Conservation (phyloP, 352 stramenopile species). For the Hyphochytrium catenoides region DNA sequence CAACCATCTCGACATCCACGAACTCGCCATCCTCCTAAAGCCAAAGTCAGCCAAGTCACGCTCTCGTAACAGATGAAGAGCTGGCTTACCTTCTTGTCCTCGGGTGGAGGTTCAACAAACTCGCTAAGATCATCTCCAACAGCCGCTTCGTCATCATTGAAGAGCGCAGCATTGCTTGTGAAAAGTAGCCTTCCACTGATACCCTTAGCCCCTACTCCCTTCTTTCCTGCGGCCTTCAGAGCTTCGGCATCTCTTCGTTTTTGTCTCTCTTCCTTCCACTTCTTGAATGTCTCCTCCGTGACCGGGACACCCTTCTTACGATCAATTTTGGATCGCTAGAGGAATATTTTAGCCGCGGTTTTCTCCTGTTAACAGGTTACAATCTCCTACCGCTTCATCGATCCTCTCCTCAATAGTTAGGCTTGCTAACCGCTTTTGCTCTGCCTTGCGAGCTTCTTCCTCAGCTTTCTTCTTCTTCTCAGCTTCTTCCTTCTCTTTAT, state of each 20-base stretch:
- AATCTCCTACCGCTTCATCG: constrained; percentile 20
- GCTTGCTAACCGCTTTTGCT: constrained; percentile 50
- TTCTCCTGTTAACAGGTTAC: too few species aligned
- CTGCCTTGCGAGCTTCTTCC: constrained; percentile 50
- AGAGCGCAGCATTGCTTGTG: constrained; percentile 64
- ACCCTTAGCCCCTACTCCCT: constrained; percentile 53
- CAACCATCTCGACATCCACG: constrained; percentile 10
- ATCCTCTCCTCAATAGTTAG: constrained; percentile 72
- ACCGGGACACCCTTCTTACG: constrained; percentile 53
- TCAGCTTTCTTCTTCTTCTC: constrained; percentile 21
- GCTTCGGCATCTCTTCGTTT: constrained; percentile 44
- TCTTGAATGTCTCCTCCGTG: constrained; percentile 54
- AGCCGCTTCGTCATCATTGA: constrained; percentile 65
- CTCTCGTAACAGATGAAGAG: too few species aligned
- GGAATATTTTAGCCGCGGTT: background rate
- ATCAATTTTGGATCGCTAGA: constrained; percentile 59
- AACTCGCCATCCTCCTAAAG: too few species aligned
- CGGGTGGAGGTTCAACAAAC: constrained; percentile 27
- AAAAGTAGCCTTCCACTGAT: constrained; percentile 73
- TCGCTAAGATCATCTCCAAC: constrained; percentile 55
- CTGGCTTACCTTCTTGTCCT: constrained; percentile 7
- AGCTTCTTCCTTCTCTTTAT: constrained; percentile 8
- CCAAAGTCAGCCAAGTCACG: too few species aligned
- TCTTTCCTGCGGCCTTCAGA: constrained; percentile 53
- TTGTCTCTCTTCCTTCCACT: constrained; percentile 64